These are phyloP conservation scores for Dictyostelium brefeldianum DNA, from an alignment of 78 protist genomes.

Conservation along the genomic window DNA sequence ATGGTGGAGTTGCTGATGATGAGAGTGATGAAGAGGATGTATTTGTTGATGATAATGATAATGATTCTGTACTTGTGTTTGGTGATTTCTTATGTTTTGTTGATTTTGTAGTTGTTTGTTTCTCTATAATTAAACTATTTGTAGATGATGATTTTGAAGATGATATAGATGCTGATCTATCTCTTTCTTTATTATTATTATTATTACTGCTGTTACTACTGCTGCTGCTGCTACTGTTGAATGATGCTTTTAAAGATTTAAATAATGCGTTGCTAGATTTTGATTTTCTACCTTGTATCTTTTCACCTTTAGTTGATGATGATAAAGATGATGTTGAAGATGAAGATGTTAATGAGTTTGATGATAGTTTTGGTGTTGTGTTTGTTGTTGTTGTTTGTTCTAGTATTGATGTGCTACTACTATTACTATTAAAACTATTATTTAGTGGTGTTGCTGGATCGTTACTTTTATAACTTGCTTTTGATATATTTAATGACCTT, in stretches of 20 bases:
- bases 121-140: neutral
- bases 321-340: neutral
- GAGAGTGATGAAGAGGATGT: slow-evolving; percentile 23
- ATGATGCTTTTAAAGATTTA: slow-evolving; percentile 7
- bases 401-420: neutral
- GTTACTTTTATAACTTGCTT: neutral
- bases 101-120: neutral
- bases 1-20: neutral
- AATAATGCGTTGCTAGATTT: slow-evolving; percentile 70
- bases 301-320: neutral
- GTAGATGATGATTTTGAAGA: neutral
- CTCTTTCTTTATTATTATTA: neutral
- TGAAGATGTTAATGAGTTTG: neutral
- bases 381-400: neutral
- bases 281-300: slow-evolving; percentile 54
- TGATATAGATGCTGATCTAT: neutral
- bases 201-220: neutral
- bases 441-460: neutral
- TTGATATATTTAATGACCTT: slow-evolving; percentile 36
- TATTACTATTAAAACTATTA: slow-evolving; percentile 4
- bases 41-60: neutral
- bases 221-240: neutral
- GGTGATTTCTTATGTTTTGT: neutral
- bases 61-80: slow-evolving; percentile 10
- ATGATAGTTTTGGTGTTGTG: neutral